Evolutionary conservation across 768 basidiomycete genomes (phyloP).

Genomic region (Hypholoma sublateritium): DNA sequence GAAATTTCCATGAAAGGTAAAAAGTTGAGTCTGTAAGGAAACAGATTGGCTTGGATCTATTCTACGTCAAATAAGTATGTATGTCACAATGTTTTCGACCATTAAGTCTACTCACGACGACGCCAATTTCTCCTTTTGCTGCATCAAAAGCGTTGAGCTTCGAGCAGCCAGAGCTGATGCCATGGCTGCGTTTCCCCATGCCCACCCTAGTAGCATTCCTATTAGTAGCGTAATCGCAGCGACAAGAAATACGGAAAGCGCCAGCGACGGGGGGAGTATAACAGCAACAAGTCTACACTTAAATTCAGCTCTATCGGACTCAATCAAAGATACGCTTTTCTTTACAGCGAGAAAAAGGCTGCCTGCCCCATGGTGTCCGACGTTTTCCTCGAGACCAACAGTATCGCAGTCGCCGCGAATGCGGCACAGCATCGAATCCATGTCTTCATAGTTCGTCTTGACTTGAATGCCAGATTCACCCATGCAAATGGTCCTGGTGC

Average conservation of each 20-base stretch:
- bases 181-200: slow-evolving; percentile 45
- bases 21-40: slow-evolving; percentile 30
- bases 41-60: slow-evolving; percentile 25
- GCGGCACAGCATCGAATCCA: slow-evolving; percentile 38
- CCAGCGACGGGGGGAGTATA: slow-evolving; percentile 39
- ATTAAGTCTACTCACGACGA: slow-evolving; percentile 31
- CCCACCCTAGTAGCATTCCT: slow-evolving; percentile 48
- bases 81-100: background rate
- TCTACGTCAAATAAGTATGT: slow-evolving; percentile 9
- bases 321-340: background rate
- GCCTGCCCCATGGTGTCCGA: slow-evolving; percentile 40
- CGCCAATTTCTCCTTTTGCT: slow-evolving; percentile 32
- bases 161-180: slow-evolving; percentile 37
- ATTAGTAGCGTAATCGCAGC: slow-evolving; percentile 32
- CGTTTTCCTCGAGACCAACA: slow-evolving; percentile 33
- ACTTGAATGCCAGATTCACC: slow-evolving; percentile 31
- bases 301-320: background rate
- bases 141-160: slow-evolving; percentile 31
- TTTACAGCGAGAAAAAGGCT: slow-evolving; percentile 39
- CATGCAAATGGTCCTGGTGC: slow-evolving; percentile 20
- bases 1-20: slow-evolving; percentile 38
- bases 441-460: slow-evolving; percentile 36
- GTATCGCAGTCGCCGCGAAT: slow-evolving; percentile 29
- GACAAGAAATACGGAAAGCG: slow-evolving; percentile 36
- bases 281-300: slow-evolving; percentile 35